Base-by-base conservation (phyloP, 352 stramenopile species). In the Phytophthora aleatoria region DNA sequence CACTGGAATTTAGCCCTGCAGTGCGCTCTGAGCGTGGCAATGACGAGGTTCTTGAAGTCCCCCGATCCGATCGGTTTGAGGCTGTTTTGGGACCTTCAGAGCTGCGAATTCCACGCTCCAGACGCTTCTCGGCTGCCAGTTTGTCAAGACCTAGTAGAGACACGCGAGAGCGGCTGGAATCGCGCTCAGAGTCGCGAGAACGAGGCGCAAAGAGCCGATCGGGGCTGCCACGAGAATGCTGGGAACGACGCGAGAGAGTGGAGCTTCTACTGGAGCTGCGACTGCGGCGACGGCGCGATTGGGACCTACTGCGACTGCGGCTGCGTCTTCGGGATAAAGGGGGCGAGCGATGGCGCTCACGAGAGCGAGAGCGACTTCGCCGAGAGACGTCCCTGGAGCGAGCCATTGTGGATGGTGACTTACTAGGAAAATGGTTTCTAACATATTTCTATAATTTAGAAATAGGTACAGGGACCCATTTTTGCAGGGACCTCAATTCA, bases 61-160 rank as follows among this genome's bases (percentile, higher is more conserved):
- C 53, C 7, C 26, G 27, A 13, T 48, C 20, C 4, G 13, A 12
- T 58, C 44, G 38, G 11, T 58, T 58, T 50, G 38, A 28, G 9
- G 35, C n/a, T 6, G 26, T 28, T 36, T 64, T 42, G n/a, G 11
- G 4, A 27, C 7, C 15, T 15, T 24, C 27, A 20, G 50, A 50
- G 59, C 27, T 24, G 33, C 31, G 56, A 50, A 27, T 60, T 61
- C 49, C 50, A 28, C 45, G 64, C 47, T 91, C 76, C 38, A 65
- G 57, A 16, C 82, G 84, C 67, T 93, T 93, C 54, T 77, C 67
- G 4, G 73, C 71, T n/a, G 82, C 84, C 6, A 93, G 51, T 20
- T 69, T 74, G 45, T 93, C 84, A 9, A 93, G 66, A 16, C 84
- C 84, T 28, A 93, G 69, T 13, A 77, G 24, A 24, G 84, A 93